A percentile compares a stretch with the other conserved stretches of the same genome.
Evolutionary conservation across 371 early-diverging fungal species (phyloP).

Genomic region (Mortierella sp.): DNA sequence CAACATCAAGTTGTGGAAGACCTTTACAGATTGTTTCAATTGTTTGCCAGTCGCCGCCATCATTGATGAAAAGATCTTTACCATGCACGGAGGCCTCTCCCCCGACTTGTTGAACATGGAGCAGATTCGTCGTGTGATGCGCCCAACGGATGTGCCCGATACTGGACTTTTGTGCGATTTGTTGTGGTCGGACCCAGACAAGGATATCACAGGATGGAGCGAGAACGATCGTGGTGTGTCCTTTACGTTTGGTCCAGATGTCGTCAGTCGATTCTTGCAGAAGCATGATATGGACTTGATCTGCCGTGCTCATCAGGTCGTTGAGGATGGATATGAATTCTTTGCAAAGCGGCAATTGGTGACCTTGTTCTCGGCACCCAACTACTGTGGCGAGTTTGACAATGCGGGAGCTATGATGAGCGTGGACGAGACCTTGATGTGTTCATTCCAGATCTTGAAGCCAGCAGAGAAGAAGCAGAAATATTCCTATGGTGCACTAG

Average conservation of each 20-base stretch:
- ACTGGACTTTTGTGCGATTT: slow-evolving; percentile 92
- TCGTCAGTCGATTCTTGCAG: slow-evolving; percentile 89
- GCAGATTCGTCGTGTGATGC: slow-evolving; percentile 88
- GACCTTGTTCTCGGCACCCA: slow-evolving; percentile 95
- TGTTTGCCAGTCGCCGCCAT: slow-evolving; percentile 95
- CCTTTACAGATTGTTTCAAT: slow-evolving; percentile 94
- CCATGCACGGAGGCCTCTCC: slow-evolving; percentile 97
- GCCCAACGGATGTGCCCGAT: slow-evolving; percentile 97
- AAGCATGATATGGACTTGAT: slow-evolving; percentile 93
- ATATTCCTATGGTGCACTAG: slow-evolving; percentile 73
- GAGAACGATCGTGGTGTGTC: slow-evolving; percentile 94
- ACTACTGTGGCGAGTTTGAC: slow-evolving; percentile 97
- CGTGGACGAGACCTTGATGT: slow-evolving; percentile 95
- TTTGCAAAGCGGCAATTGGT: slow-evolving; percentile 93
- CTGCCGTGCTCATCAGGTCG: slow-evolving; percentile 97
- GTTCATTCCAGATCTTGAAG: slow-evolving; percentile 74
- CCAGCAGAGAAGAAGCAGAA: slow-evolving; percentile 77
- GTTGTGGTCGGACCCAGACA: slow-evolving; percentile 97
- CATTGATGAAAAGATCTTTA: slow-evolving; percentile 94
- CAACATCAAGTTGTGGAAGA: slow-evolving; percentile 94
- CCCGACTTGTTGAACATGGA: slow-evolving; percentile 90
- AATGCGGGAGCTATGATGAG: slow-evolving; percentile 99
- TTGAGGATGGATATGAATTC: slow-evolving; percentile 97
- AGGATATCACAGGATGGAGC: slow-evolving; percentile 84
- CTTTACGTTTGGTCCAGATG: slow-evolving; percentile 89